A percentile compares a stretch with the other conserved stretches of the same genome.
Conservation (phyloP, 345 rosid species). For the Eucalyptus brandiana region DNA sequence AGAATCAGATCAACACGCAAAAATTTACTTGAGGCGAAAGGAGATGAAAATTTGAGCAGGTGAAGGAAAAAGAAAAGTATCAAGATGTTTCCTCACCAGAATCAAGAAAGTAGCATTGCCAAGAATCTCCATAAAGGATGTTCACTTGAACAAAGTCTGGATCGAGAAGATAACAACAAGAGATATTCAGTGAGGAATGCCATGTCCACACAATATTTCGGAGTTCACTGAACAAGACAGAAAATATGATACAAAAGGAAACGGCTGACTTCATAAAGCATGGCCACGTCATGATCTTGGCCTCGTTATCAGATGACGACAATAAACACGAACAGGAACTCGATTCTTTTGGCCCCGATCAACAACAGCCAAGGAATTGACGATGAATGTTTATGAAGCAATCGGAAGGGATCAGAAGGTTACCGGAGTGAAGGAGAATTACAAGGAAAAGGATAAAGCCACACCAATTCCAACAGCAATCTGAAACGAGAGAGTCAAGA, state of each 20-base stretch:
- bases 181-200: background rate
- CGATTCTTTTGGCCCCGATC: no score
- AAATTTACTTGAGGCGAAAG: background rate
- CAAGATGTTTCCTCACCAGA: background rate
- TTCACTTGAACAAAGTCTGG: background rate
- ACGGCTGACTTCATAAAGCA: background rate
- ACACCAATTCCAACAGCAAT: no score
- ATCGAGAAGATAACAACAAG: background rate
- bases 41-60: background rate
- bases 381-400: no score
- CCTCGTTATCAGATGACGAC: fast-evolving
- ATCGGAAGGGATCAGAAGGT: no score
- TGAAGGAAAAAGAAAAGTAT: background rate
- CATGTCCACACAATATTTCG: background rate
- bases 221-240: background rate
- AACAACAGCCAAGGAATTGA: background rate
- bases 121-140: background rate
- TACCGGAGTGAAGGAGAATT: no score
- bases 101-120: background rate
- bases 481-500: no score
- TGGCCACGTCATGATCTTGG: background rate
- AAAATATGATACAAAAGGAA: background rate
- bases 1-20: background rate
- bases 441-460: no score
- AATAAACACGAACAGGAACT: fast-evolving